phyloP scores from a whole-genome alignment of 2,329 filamentous ascomycete species.

The Arthrobotrys entomopaga region DNA sequence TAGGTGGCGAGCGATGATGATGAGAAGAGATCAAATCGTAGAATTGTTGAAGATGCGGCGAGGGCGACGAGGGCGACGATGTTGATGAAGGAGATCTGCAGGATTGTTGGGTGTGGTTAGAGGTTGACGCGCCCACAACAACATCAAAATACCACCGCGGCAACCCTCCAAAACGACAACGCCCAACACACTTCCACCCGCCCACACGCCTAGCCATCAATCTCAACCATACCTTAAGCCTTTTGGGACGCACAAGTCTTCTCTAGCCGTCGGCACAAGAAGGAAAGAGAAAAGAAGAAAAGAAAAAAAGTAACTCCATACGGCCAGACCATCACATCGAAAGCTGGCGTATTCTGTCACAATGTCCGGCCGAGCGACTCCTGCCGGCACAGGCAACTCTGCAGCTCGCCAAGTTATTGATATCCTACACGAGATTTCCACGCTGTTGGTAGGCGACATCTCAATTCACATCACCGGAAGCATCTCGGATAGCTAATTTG shows the following conservation, averaged over 20 bases:
- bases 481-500: neutral
- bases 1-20: neutral
- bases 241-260: no score
- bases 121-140: conserved; percentile 34
- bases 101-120: no score
- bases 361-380: conserved; percentile 47
- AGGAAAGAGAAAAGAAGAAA: no score
- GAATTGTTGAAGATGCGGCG: no score
- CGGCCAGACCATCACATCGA: no score
- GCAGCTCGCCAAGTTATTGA: conserved; percentile 84
- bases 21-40: neutral
- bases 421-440: conserved; percentile 85
- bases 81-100: no score
- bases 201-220: no score
- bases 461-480: neutral
- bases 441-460: conserved; percentile 77
- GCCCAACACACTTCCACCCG: neutral
- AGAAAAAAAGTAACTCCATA: no score
- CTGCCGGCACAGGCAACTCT: conserved; percentile 58
- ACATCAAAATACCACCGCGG: conserved; percentile 42
- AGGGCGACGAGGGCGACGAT: neutral
- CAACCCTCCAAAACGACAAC: conserved; percentile 6
- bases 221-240: no score
- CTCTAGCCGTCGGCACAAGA: neutral
- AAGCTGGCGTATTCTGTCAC: no score